Conservation (phyloP, 805 yeast genomes). For the Candida xyloterini region DNA sequence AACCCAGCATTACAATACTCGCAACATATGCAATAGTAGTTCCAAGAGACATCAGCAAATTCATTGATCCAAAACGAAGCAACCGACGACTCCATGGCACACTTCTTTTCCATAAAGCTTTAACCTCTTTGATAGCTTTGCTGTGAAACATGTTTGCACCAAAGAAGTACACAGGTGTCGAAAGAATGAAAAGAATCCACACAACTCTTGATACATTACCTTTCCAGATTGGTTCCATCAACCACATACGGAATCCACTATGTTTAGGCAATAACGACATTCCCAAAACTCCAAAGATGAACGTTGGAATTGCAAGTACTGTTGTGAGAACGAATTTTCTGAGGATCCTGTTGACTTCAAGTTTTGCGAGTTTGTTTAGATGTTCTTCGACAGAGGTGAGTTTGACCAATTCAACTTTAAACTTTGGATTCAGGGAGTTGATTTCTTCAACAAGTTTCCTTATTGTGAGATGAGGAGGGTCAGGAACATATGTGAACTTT, state of each 20-base stretch:
- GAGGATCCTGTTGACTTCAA: constrained; percentile 46
- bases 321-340: constrained; percentile 48
- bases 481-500: constrained; percentile 63
- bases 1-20: constrained; percentile 53
- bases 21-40: constrained; percentile 71
- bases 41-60: constrained; percentile 66
- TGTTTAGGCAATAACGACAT: constrained; percentile 54
- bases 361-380: constrained; percentile 44
- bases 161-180: constrained; percentile 73
- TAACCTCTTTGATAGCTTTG: constrained; percentile 60
- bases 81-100: constrained; percentile 55
- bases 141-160: constrained; percentile 71
- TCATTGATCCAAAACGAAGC: constrained; percentile 77
- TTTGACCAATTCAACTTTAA: constrained; percentile 52
- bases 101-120: constrained; percentile 53
- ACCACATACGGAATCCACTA: constrained; percentile 47
- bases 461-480: constrained; percentile 50
- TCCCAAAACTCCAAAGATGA: constrained; percentile 64
- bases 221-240: constrained; percentile 58
- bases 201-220: constrained; percentile 59
- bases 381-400: constrained; percentile 63
- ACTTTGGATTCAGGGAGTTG: constrained; percentile 41
- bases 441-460: constrained; percentile 53
- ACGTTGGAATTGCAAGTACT: constrained; percentile 59
- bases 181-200: constrained; percentile 63